These are phyloP conservation scores for Hirsutella minnesotensis DNA, from an alignment of 2,329 filamentous ascomycete species.

Conservation along the genomic window DNA sequence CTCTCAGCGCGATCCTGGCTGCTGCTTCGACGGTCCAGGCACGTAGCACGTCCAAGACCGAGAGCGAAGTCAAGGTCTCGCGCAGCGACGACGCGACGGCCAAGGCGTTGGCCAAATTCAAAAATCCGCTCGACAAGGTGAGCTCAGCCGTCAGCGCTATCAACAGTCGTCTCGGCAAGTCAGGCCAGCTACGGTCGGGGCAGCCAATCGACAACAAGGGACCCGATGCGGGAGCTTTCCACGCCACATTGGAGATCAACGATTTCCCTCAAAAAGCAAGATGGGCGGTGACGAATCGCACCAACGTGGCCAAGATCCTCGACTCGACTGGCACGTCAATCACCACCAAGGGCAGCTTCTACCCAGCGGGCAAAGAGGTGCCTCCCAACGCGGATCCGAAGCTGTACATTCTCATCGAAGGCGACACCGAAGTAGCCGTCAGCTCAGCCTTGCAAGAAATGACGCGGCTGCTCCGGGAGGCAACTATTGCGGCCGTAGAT, in stretches of 20 bases:
- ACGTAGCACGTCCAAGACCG: conserved; percentile 36
- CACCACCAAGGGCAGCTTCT: conserved; percentile 92
- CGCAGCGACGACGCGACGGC: conserved; percentile 34
- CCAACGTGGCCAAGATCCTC: conserved; percentile 95
- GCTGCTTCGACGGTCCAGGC: conserved; percentile 46
- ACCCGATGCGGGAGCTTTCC: conserved; percentile 90
- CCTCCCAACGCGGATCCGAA: conserved; percentile 70
- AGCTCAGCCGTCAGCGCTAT: conserved; percentile 85
- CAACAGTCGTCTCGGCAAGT: conserved; percentile 78
- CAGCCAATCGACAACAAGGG: conserved; percentile 98
- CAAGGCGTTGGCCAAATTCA: conserved; percentile 45
- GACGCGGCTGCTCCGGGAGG: conserved; percentile 78
- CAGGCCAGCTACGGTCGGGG: conserved; percentile 78
- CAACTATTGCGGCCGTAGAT: conserved; percentile 78
- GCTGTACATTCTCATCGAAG: conserved; percentile 94
- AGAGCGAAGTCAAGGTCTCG: conserved; percentile 22
- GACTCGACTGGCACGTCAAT: conserved; percentile 92
- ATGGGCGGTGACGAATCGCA: conserved; percentile 97
- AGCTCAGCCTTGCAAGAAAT: conserved; percentile 84
- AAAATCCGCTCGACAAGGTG: conserved; percentile 72
- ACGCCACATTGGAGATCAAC: conserved; percentile 96
- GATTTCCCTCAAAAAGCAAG: conserved; percentile 97
- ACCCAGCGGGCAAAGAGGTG: conserved; percentile 70
- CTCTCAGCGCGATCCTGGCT: conserved; percentile 51
- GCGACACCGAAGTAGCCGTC: conserved; percentile 88